phyloP scores from a whole-genome alignment of 805 yeast species.

The Schwanniomyces polymorphus region DNA sequence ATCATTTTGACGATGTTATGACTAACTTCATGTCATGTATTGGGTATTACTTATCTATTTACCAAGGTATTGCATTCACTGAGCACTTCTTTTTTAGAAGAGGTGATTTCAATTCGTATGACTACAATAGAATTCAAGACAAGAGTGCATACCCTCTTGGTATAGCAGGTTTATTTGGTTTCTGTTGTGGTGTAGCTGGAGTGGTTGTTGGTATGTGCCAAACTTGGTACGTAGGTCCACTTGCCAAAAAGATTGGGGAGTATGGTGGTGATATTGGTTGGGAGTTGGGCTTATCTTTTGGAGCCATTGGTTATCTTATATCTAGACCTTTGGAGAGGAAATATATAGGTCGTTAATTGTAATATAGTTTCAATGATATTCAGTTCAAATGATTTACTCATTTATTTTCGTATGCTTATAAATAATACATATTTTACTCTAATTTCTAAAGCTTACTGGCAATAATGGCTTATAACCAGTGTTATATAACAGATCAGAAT shows the following conservation, averaged over 20 bases:
- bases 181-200: constrained; percentile 84
- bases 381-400: no score
- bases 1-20: constrained; percentile 71
- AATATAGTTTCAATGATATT: neutral
- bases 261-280: constrained; percentile 86
- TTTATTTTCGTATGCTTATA: no score
- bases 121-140: constrained; percentile 61
- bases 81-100: constrained; percentile 82
- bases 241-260: constrained; percentile 61
- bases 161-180: constrained; percentile 73
- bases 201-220: constrained; percentile 86
- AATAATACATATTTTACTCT: neutral
- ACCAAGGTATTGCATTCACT: constrained; percentile 67
- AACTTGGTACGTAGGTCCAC: constrained; percentile 78
- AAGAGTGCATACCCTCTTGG: constrained; percentile 68
- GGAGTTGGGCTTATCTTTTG: constrained; percentile 68
- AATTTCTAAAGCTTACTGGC: neutral
- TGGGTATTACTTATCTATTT: constrained; percentile 88
- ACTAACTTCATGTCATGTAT: constrained; percentile 86
- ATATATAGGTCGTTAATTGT: constrained; percentile 49
- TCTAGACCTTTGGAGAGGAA: constrained; percentile 67
- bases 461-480: neutral
- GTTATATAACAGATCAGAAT: constrained; percentile 11
- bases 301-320: constrained; percentile 60
- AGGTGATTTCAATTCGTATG: constrained; percentile 59